Evolutionary conservation across 768 basidiomycete species (phyloP).

Genomic region (Phylloporus rhodoxanthus): DNA sequence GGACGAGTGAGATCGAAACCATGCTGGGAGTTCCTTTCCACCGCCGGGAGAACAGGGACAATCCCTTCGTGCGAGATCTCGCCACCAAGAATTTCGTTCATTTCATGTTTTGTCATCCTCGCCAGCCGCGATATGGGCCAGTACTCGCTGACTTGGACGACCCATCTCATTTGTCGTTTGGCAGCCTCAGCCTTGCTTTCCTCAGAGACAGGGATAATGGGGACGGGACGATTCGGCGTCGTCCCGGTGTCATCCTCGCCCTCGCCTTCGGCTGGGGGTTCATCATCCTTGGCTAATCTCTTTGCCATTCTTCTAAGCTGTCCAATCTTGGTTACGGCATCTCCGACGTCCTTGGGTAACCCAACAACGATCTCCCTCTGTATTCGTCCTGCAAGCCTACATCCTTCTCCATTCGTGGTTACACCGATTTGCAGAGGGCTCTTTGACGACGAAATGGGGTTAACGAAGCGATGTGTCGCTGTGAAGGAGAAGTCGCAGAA

Average conservation of each 20-base stretch:
- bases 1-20: slow-evolving; percentile 17
- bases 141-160: slow-evolving; percentile 94
- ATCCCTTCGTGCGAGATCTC: slow-evolving; percentile 12
- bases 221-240: slow-evolving; percentile 70
- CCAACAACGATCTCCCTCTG: slow-evolving; percentile 75
- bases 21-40: slow-evolving; percentile 32
- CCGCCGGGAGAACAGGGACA: slow-evolving; percentile 22
- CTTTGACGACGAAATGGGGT: slow-evolving; percentile 38
- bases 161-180: slow-evolving; percentile 80
- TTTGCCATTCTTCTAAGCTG: slow-evolving; percentile 52
- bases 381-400: slow-evolving; percentile 74
- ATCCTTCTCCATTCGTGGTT: slow-evolving; percentile 89
- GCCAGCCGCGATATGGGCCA: slow-evolving; percentile 82
- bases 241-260: slow-evolving; percentile 48
- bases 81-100: slow-evolving; percentile 56
- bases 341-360: slow-evolving; percentile 67
- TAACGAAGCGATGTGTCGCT: slow-evolving; percentile 75
- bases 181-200: slow-evolving; percentile 43
- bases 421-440: slow-evolving; percentile 71
- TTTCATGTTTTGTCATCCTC: slow-evolving; percentile 57
- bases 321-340: slow-evolving; percentile 71
- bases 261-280: slow-evolving; percentile 33
- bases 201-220: slow-evolving; percentile 29
- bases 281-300: slow-evolving; percentile 22
- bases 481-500: slow-evolving; percentile 89